Conservation (phyloP, 495 filamentous ascomycete genomes). For the Geoglossum glabrum region DNA sequence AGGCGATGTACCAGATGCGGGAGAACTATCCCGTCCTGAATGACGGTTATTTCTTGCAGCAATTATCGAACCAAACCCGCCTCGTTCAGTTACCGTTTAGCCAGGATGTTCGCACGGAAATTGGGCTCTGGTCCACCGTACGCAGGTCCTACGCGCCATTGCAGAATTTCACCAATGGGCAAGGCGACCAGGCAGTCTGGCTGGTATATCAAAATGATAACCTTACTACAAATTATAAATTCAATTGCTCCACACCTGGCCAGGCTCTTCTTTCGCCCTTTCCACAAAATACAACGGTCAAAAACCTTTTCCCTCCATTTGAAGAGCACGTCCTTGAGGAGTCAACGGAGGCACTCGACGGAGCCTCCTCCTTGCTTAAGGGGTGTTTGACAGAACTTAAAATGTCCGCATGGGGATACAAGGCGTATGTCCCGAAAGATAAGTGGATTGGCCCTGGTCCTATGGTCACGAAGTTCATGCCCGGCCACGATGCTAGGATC, state of each 20-base stretch:
- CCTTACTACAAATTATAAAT: conserved; percentile 32
- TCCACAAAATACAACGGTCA: conserved; percentile 32
- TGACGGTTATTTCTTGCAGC: conserved; percentile 40
- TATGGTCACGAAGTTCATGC: conserved; percentile 43
- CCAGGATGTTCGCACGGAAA: conserved; percentile 33
- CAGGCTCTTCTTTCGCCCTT: conserved; percentile 39
- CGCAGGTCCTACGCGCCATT: conserved; percentile 27
- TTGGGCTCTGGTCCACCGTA: conserved; percentile 42
- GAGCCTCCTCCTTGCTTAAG: conserved; percentile 26
- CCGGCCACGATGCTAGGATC: conserved; percentile 42
- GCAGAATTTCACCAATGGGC: conserved; percentile 28
- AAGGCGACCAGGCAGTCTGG: conserved; percentile 33
- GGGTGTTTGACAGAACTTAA: conserved; percentile 36
- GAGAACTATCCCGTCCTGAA: conserved; percentile 38
- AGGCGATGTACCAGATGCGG: conserved; percentile 45
- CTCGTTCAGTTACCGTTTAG: conserved; percentile 33
- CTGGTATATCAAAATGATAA: conserved; percentile 46
- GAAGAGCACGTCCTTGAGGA: conserved; percentile 29
- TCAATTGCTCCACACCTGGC: conserved; percentile 31
- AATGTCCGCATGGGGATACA: conserved; percentile 38
- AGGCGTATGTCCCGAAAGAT: conserved; percentile 37
- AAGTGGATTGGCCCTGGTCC: conserved; percentile 32
- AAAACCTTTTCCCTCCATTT: conserved; percentile 47
- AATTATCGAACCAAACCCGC: conserved; percentile 38
- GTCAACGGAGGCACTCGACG: conserved; percentile 9